Evolutionary conservation across 768 basidiomycete species (phyloP), one percentile per base, ranked within the genome.

Genomic region (Suillus alpinus): DNA sequence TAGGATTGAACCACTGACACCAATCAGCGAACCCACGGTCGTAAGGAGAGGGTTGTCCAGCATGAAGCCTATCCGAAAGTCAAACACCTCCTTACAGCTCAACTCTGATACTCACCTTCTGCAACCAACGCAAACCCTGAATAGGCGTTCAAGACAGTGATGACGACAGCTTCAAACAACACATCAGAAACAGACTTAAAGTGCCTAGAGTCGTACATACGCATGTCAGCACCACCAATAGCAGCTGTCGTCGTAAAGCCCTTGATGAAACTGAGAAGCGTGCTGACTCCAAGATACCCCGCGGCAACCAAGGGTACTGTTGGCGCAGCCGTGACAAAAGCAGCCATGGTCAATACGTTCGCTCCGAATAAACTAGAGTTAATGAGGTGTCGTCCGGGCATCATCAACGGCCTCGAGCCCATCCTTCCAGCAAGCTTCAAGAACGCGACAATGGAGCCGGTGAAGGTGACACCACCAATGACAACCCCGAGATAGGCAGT

Each of bases 211-310:
- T 18, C 6, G 32, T 23, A 81, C 90, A 59, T 67, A 93, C 92
- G 93, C 93, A 95, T 95, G 69, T 95, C 93, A 31, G 93, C 93
- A 12, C 93, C 93, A 56, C 93, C 93, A 63, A 95, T 92, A n/a
- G 93, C 91, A 13, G 93, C 89, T 9, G 92, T 94, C 2, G 91
- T 91, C 0, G 93, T 95, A 73, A 81, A 90, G 5, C 93, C 93
- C 69, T 92, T 92, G 62, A 90, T 81, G 74, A 94, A 94, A 68
- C 91, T 93, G 57, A 95, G 77, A 2, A 85, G 63, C 1, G 93
- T 79, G 66, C 91, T 94, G 18, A 82, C 82, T 44, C 87, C 83
- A 1, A 95, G 78, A 75, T 88, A 94, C 6, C 86, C 86, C 3
- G 92, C 93, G 18, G 92, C 93, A 59, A 92, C 74, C 8, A 84